These are phyloP conservation scores for Penicillium verhagenii DNA, from an alignment of 495 filamentous ascomycete genomes.

Conservation along the genomic window DNA sequence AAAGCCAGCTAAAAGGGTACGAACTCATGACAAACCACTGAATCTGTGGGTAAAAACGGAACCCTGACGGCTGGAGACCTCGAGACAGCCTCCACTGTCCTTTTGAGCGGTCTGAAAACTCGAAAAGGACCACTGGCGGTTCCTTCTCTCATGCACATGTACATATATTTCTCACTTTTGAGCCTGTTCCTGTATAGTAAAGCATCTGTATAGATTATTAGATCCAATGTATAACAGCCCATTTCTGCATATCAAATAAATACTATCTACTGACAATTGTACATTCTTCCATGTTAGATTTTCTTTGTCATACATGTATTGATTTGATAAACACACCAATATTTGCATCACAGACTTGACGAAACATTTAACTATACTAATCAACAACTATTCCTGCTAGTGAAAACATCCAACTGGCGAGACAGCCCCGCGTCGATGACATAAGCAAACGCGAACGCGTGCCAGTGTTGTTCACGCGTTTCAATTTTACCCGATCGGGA, in stretches of 20 bases:
- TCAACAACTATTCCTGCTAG: no score
- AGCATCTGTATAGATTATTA: neutral
- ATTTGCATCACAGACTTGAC: no score
- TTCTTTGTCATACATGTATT: no score
- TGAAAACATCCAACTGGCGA: no score
- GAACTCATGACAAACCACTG: neutral
- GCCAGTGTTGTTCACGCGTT: constrained; percentile 26
- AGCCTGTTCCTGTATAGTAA: neutral
- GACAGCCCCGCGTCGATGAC: constrained; percentile 1
- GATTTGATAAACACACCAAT: no score
- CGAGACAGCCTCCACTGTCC: neutral
- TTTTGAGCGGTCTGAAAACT: neutral
- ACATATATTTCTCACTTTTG: neutral
- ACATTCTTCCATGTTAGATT: no score
- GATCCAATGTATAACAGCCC: constrained; percentile 1
- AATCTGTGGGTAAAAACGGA: neutral
- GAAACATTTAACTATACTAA: no score
- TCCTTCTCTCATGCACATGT: neutral
- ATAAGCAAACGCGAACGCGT: constrained; percentile 23
- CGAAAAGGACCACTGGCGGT: neutral
- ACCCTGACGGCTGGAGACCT: neutral
- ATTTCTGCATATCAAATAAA: no score
- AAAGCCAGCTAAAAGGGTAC: neutral
- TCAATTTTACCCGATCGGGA: constrained; percentile 42
- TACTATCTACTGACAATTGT: no score